These are phyloP conservation scores for Berberis thunbergii DNA, from an alignment of 164 flowering plant species.

Conservation along the genomic window DNA sequence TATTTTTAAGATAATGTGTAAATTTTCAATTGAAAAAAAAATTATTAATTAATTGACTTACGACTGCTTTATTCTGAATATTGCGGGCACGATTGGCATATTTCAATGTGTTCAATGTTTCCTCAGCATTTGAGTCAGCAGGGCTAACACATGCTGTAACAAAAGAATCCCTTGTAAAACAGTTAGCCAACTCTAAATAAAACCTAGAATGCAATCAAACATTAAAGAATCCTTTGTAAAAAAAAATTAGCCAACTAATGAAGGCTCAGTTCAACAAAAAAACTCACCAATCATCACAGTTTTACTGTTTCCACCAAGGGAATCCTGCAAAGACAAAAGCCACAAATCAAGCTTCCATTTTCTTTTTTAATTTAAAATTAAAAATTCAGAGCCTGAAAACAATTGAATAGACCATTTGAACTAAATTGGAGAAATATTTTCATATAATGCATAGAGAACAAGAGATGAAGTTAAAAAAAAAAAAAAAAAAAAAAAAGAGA, in stretches of 20 bases:
- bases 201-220: not conserved
- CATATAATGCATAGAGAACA: too few species aligned
- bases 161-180: too few species aligned
- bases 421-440: too few species aligned
- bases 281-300: constrained; percentile 88
- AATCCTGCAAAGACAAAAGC: constrained; percentile 53
- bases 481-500: too few species aligned
- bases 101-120: constrained; percentile 86
- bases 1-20: too few species aligned
- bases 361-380: too few species aligned
- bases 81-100: constrained; percentile 99
- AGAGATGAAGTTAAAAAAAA: too few species aligned
- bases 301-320: constrained; percentile 97
- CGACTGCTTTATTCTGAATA: constrained; percentile 93
- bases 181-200: not conserved
- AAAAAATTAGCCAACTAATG: too few species aligned
- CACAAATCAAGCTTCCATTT: not conserved
- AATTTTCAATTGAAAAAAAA: too few species aligned
- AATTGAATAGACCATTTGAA: too few species aligned
- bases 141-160: constrained; percentile 91
- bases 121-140: constrained; percentile 97
- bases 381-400: too few species aligned
- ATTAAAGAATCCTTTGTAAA: not conserved
- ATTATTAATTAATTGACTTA: constrained; percentile 26
- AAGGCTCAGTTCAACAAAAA: too few species aligned